Conservation (phyloP, 2,329 filamentous ascomycete genomes). For the Hysterium pulicare region DNA sequence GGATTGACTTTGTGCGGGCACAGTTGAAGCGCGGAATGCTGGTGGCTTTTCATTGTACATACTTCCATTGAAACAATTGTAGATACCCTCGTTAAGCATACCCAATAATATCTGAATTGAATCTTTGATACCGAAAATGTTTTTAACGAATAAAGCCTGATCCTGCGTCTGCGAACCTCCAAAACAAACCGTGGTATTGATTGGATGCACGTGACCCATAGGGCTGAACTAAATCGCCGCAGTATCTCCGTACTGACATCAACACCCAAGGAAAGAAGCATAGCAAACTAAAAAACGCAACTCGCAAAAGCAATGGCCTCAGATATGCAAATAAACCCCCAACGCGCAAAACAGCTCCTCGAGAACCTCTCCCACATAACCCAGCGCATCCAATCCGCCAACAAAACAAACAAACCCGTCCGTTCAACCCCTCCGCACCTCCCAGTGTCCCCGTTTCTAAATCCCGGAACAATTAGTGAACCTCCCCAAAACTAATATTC, state of each 20-base stretch:
- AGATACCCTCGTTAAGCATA: too few relatives aligned
- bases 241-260: constrained; percentile 1
- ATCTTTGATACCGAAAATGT: too few relatives aligned
- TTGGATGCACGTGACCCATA: too few relatives aligned
- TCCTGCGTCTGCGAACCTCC: too few relatives aligned
- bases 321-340: constrained; percentile 40
- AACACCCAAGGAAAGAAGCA: too few relatives aligned
- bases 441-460: constrained; percentile 2
- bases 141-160: too few relatives aligned
- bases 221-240: too few relatives aligned
- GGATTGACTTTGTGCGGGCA: constrained; percentile 23
- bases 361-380: constrained; percentile 44
- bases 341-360: constrained; percentile 44
- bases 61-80: too few relatives aligned
- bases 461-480: neutral
- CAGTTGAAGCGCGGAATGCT: too few relatives aligned
- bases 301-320: constrained; percentile 23
- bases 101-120: too few relatives aligned
- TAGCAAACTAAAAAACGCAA: neutral
- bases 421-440: neutral
- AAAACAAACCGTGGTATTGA: too few relatives aligned
- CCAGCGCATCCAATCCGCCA: constrained; percentile 40
- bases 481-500: neutral
- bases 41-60: too few relatives aligned
- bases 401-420: constrained; percentile 31